Evolutionary conservation across 768 basidiomycete genomes (phyloP).

Genomic region (Cubamyces sp.): DNA sequence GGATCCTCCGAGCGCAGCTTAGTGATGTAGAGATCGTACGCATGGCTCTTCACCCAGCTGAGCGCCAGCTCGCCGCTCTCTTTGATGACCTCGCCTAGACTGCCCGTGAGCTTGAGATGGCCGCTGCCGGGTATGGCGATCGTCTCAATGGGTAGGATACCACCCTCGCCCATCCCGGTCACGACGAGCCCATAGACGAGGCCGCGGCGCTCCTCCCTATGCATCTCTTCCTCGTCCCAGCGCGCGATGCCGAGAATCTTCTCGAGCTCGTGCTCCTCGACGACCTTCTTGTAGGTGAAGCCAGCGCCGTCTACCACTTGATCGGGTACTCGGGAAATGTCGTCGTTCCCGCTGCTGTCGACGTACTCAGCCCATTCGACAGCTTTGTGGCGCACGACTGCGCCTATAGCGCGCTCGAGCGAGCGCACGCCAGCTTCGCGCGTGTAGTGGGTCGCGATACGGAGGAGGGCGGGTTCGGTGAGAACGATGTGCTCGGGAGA

Average conservation of each 20-base stretch:
- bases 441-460: constrained; percentile 80
- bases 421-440: constrained; percentile 93
- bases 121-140: constrained; percentile 78
- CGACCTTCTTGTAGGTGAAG: constrained; percentile 56
- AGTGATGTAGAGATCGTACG: constrained; percentile 80
- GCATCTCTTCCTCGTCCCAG: constrained; percentile 80
- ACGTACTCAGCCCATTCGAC: constrained; percentile 85
- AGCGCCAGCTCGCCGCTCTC: constrained; percentile 90
- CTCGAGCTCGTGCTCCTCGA: constrained; percentile 78
- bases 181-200: constrained; percentile 88
- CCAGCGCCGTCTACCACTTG: constrained; percentile 27
- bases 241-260: constrained; percentile 79
- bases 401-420: constrained; percentile 84
- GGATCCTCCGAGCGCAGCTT: constrained; percentile 71
- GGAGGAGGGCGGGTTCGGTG: constrained; percentile 69
- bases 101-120: constrained; percentile 76
- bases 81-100: constrained; percentile 88
- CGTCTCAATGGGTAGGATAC: constrained; percentile 84
- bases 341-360: constrained; percentile 37
- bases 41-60: constrained; percentile 90
- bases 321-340: constrained; percentile 14
- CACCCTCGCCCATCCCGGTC: constrained; percentile 87
- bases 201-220: constrained; percentile 72
- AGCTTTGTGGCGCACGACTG: constrained; percentile 89
- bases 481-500: constrained; percentile 61